phyloP scores from a whole-genome alignment of 805 yeast species.

The Groenewaldozyma salmanticensis region DNA sequence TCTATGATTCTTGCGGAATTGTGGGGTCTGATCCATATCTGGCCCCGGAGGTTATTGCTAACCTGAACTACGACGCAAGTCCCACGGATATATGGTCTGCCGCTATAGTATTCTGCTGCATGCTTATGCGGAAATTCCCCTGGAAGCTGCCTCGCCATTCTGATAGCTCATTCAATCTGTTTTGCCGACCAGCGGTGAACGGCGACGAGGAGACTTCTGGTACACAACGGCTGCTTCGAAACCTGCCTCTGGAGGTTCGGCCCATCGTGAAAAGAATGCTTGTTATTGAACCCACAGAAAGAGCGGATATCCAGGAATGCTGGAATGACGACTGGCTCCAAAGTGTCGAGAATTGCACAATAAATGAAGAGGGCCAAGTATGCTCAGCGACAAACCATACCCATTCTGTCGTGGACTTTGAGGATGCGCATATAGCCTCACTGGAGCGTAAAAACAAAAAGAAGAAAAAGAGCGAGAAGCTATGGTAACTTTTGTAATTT shows the following conservation, averaged over 20 bases:
- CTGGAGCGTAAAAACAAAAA: slow-evolving; percentile 58
- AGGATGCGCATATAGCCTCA: slow-evolving; percentile 92
- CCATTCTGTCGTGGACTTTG: slow-evolving; percentile 85
- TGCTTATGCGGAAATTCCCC: slow-evolving; percentile 85
- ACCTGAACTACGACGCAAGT: slow-evolving; percentile 76
- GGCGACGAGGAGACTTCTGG: slow-evolving; percentile 31
- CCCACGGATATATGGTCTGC: slow-evolving; percentile 93
- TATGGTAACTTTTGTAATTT: slow-evolving; percentile 27
- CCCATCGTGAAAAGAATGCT: slow-evolving; percentile 60
- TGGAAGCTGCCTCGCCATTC: slow-evolving; percentile 85
- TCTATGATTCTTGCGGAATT: slow-evolving; percentile 72
- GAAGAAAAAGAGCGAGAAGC: slow-evolving; percentile 43
- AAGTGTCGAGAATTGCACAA: slow-evolving; percentile 61
- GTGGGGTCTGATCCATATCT: slow-evolving; percentile 85
- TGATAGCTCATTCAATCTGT: slow-evolving; percentile 75
- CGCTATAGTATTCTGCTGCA: slow-evolving; percentile 85
- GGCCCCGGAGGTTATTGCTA: slow-evolving; percentile 86
- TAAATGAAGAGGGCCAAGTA: slow-evolving; percentile 17
- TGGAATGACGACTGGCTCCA: slow-evolving; percentile 48
- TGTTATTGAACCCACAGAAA: slow-evolving; percentile 45
- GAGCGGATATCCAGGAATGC: slow-evolving; percentile 52
- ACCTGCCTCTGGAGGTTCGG: slow-evolving; percentile 62
- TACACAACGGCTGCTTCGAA: slow-evolving; percentile 54
- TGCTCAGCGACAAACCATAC: slow-evolving; percentile 50
- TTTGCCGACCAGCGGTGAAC: slow-evolving; percentile 32